Base-by-base conservation (phyloP, 805 yeast species). In the Saccharomyces paradoxus region DNA sequence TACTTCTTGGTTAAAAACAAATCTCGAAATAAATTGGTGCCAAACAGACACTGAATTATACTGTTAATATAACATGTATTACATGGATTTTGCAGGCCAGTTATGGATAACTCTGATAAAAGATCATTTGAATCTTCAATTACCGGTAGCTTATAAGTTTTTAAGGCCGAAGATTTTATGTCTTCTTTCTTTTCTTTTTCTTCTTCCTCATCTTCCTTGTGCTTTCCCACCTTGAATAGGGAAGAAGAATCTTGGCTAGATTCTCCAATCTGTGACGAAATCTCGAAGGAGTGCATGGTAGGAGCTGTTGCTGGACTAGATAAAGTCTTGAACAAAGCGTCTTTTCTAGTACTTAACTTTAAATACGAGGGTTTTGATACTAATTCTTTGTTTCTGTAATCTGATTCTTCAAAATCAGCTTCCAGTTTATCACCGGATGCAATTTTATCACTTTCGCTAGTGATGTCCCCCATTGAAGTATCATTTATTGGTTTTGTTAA, bases 31-130 rank as follows among this genome's bases (percentile, higher is more conserved):
- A 65, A 62, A 0, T 69, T 60, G 0, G 84, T 66, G 2, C 83
- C 86, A 67, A 84, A 84, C 5, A 87, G 65, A 58, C 89, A 78
- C 66, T 87, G 95, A 12, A 87, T 65, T 74, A 87, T 82, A 64
- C 86, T 80, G 63, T 87, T 87, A 55, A 87, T 82, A 63, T 87
- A 87, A 61, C 95, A 87, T 0, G 91, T 84, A 47, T 84, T 83
- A 0, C 90, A 89, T 69, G 79, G 73, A 63, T 87, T 87, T 56
- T 79, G 72, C 51, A 87, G 68, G 0, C 91, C 88, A 53, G 87
- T 82, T 13, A 83, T 74, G 1, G 80, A 73, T 51, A 75, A 66
- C 12, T 76, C 67, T 14, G 74, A 74, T 60, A 67, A 72, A 61
- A 67, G 64, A 49, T 69, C 60, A 1, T 62, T 50, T 53, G 69